Conservation (phyloP, 2,329 filamentous ascomycete genomes). For the Trichoderma asperellum region DNA sequence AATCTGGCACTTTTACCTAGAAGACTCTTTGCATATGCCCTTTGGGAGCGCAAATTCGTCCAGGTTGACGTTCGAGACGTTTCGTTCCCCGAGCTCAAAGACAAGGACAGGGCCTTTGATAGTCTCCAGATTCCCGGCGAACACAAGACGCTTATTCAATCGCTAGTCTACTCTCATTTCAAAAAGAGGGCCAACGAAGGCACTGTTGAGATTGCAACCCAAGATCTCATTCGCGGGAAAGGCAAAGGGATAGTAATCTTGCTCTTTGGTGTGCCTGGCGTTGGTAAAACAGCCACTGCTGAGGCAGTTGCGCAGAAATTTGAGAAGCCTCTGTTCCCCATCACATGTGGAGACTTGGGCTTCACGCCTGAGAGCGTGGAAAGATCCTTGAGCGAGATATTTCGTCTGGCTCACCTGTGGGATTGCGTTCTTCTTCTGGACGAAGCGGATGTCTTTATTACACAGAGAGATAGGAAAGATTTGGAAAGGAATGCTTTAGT, state of each 20-base stretch:
- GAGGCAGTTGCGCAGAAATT: conserved; percentile 34
- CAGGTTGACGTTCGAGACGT: conserved; percentile 45
- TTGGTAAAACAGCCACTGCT: conserved; percentile 42
- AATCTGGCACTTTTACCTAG: conserved; percentile 45
- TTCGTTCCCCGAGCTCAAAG: conserved; percentile 42
- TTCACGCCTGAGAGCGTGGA: conserved; percentile 44
- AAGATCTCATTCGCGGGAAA: conserved; percentile 50
- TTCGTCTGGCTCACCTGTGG: conserved; percentile 36
- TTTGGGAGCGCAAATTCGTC: conserved; percentile 47
- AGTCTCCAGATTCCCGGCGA: conserved; percentile 11
- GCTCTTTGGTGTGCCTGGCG: conserved; percentile 40
- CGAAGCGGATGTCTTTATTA: conserved; percentile 39
- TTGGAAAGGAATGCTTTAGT: conserved; percentile 42
- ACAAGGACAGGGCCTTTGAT: conserved; percentile 40
- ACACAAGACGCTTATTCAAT: conserved; percentile 26
- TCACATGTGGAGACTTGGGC: conserved; percentile 38
- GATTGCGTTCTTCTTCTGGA: conserved; percentile 38
- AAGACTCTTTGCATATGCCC: conserved; percentile 48
- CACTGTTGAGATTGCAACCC: conserved; percentile 21
- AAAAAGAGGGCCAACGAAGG: conserved; percentile 19
- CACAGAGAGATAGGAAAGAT: conserved; percentile 33
- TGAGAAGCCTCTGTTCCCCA: conserved; percentile 35
- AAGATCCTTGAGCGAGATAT: conserved; percentile 32
- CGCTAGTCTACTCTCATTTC: conserved; percentile 26
- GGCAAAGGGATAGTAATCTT: conserved; percentile 40